Conservation (phyloP, 2,329 filamentous ascomycete species). For the Xylariaceae sp. region DNA sequence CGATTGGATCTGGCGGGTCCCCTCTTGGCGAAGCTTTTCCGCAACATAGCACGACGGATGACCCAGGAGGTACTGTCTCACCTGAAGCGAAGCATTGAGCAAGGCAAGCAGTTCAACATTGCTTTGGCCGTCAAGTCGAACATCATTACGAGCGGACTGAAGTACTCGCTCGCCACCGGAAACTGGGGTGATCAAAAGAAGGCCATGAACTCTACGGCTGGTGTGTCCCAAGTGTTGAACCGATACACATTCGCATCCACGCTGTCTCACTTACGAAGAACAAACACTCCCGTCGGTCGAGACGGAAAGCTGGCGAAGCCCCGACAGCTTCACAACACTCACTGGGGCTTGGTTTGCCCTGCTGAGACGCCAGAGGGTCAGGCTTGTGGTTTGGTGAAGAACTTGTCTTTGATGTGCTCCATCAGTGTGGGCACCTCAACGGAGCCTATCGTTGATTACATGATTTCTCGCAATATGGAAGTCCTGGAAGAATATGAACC, state of each 20-base stretch:
- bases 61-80: constrained; percentile 88
- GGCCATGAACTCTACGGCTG: constrained; percentile 86
- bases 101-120: constrained; percentile 81
- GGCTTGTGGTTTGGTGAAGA: constrained; percentile 97
- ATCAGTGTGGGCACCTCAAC: constrained; percentile 92
- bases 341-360: constrained; percentile 96
- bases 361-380: constrained; percentile 98
- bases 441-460: constrained; percentile 87
- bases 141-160: constrained; percentile 87
- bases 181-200: constrained; percentile 99
- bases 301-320: constrained; percentile 98
- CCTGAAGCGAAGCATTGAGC: constrained; percentile 86
- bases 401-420: constrained; percentile 95
- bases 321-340: constrained; percentile 94
- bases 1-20: constrained; percentile 91
- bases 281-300: constrained; percentile 94
- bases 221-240: constrained; percentile 96
- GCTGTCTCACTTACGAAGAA: constrained; percentile 90
- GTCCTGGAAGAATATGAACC: constrained; percentile 93
- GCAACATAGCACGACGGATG: constrained; percentile 82
- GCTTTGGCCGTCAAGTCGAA: constrained; percentile 85
- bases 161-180: constrained; percentile 94
- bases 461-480: constrained; percentile 94
- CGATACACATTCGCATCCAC: constrained; percentile 97
- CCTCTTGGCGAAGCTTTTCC: constrained; percentile 92